These are phyloP conservation scores for Gonapodya prolifera DNA, from an alignment of 192 early-diverging fungal species.

Conservation along the genomic window DNA sequence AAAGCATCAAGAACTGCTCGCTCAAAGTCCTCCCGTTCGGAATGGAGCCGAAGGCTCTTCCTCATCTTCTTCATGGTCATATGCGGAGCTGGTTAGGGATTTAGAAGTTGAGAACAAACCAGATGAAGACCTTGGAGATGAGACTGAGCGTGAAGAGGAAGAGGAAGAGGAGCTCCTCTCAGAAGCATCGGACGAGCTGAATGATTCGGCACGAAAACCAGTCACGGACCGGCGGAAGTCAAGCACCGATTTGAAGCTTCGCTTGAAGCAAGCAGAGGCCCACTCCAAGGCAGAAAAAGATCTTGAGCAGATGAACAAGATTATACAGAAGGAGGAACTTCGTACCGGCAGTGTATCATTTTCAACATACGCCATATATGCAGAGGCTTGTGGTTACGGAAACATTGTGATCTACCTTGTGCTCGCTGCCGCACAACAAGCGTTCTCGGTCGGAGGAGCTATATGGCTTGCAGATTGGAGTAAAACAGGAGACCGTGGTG, in stretches of 20 bases:
- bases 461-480: constrained; percentile 1
- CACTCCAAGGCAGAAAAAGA: background rate
- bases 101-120: background rate
- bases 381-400: background rate
- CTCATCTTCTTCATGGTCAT: background rate
- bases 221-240: background rate
- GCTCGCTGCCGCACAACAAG: background rate
- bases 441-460: background rate
- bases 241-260: background rate
- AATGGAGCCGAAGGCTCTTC: background rate
- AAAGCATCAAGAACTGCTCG: background rate
- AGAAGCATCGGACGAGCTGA: background rate
- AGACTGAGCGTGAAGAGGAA: background rate
- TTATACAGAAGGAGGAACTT: background rate
- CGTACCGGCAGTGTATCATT: background rate
- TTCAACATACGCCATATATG: background rate
- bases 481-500: background rate
- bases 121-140: background rate
- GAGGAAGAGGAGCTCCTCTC: background rate
- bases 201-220: background rate
- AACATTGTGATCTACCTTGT: background rate
- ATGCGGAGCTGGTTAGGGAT: background rate
- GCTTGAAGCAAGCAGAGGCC: background rate
- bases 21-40: background rate
- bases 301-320: background rate